Evolutionary conservation across 129 eudicot genomes (phyloP).

Genomic region (Kitagawia praeruptora): DNA sequence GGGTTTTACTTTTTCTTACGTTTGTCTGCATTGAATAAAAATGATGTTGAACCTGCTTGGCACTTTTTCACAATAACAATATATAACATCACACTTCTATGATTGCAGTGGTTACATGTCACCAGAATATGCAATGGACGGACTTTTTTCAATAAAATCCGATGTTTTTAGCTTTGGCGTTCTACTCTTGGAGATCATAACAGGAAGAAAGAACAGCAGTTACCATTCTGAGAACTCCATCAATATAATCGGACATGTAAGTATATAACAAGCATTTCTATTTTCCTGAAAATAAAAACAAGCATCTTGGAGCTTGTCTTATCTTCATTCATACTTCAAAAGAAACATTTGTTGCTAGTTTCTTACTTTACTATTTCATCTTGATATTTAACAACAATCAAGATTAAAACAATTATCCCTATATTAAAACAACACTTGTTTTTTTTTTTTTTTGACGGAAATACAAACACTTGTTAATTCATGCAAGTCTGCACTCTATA

Average conservation of each 20-base stretch:
- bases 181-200: slow-evolving; percentile 1
- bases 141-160: background rate
- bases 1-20: background rate
- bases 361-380: background rate
- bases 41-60: background rate
- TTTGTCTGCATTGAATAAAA: background rate
- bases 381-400: background rate
- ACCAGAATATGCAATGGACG: slow-evolving; percentile 4
- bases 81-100: background rate
- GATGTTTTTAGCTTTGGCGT: slow-evolving; percentile 6
- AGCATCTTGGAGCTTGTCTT: too few species aligned
- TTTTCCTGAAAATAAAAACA: background rate
- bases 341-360: background rate
- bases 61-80: background rate
- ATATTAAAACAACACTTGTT: too few species aligned
- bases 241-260: slow-evolving; percentile 1
- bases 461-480: too few species aligned
- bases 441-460: too few species aligned
- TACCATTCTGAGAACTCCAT: background rate
- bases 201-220: slow-evolving; percentile 5
- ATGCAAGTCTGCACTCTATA: too few species aligned
- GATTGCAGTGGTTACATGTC: slow-evolving; percentile 6
- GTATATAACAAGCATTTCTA: background rate
- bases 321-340: background rate
- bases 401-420: too few species aligned